A percentile compares a stretch with the other conserved stretches of the same genome.
These are phyloP conservation scores for Sugiyamaella sp. DNA, from an alignment of 1,139 yeast species.

Conservation along the genomic window DNA sequence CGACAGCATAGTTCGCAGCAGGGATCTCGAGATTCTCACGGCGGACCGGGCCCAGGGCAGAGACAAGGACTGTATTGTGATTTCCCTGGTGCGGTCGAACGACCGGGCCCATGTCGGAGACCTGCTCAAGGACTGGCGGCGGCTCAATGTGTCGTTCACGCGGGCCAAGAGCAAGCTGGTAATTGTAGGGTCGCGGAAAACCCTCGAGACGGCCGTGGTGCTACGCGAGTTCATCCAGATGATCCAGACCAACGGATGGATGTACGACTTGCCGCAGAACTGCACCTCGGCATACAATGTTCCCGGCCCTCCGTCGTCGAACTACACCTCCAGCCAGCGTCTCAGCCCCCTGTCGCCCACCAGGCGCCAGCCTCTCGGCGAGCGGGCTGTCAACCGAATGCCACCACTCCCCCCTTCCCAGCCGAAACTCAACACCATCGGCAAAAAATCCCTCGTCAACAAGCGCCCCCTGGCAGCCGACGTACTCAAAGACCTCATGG, in stretches of 20 bases:
- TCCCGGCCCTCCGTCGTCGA: constrained; percentile 13
- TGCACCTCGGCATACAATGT: constrained; percentile 48
- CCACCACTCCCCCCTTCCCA: neutral
- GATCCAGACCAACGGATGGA: constrained; percentile 65
- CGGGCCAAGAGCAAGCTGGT: constrained; percentile 84
- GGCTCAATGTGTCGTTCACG: constrained; percentile 93
- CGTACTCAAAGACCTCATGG: constrained; percentile 6
- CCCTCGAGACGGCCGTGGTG: constrained; percentile 59
- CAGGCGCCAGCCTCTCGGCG: neutral
- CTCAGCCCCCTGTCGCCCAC: neutral
- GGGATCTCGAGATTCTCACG: constrained; percentile 73
- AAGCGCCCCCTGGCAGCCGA: constrained; percentile 7
- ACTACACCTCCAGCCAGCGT: neutral
- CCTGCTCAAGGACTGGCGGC: constrained; percentile 81
- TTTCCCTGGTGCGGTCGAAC: constrained; percentile 86
- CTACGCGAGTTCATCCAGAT: constrained; percentile 65
- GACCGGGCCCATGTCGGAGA: constrained; percentile 70
- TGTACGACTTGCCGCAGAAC: constrained; percentile 53
- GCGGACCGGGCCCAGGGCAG: constrained; percentile 97
- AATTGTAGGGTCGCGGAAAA: constrained; percentile 73
- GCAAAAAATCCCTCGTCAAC: constrained; percentile 6
- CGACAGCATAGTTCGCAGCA: constrained; percentile 35
- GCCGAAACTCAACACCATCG: constrained; percentile 2
- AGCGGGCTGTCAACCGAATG: neutral
- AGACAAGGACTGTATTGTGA: constrained; percentile 86